These are phyloP conservation scores for Tylopilus sp. DNA, from an alignment of 768 basidiomycete genomes.

Conservation along the genomic window DNA sequence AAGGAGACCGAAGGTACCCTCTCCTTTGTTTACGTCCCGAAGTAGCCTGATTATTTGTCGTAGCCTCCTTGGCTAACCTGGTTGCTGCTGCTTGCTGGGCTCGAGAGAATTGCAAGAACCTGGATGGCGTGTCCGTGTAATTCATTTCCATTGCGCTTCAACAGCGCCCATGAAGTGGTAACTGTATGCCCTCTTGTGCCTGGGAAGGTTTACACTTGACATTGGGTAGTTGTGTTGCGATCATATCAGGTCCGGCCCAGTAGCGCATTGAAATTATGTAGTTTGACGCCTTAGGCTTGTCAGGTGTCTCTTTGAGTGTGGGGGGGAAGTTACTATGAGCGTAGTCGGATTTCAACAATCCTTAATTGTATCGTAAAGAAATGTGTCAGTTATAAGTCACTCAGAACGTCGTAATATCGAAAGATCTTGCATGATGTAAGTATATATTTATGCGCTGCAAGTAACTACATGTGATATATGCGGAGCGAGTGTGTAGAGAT, in stretches of 20 bases:
- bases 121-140: too few relatives aligned
- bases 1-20: slow-evolving; percentile 82
- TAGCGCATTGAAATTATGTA: slow-evolving; percentile 17
- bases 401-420: too few relatives aligned
- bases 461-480: neutral
- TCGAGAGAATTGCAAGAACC: too few relatives aligned
- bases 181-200: slow-evolving; percentile 41
- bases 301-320: slow-evolving; percentile 24
- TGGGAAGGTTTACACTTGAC: slow-evolving; percentile 42
- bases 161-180: slow-evolving; percentile 79
- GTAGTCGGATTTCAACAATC: slow-evolving; percentile 83
- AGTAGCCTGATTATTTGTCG: slow-evolving; percentile 7
- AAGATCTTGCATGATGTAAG: too few relatives aligned
- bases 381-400: too few relatives aligned
- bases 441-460: neutral
- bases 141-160: slow-evolving; percentile 68
- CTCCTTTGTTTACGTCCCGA: neutral
- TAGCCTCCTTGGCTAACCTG: slow-evolving; percentile 78
- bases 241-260: slow-evolving; percentile 23
- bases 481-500: neutral
- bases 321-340: slow-evolving; percentile 32
- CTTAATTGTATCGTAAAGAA: slow-evolving; percentile 33
- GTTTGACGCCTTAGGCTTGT: slow-evolving; percentile 21
- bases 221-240: slow-evolving; percentile 51
- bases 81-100: slow-evolving; percentile 94